Percentiles rank a stretch among this genome's conserved stretches.
Evolutionary conservation across 768 basidiomycete genomes (phyloP).

Genomic region (Suillus americanus): DNA sequence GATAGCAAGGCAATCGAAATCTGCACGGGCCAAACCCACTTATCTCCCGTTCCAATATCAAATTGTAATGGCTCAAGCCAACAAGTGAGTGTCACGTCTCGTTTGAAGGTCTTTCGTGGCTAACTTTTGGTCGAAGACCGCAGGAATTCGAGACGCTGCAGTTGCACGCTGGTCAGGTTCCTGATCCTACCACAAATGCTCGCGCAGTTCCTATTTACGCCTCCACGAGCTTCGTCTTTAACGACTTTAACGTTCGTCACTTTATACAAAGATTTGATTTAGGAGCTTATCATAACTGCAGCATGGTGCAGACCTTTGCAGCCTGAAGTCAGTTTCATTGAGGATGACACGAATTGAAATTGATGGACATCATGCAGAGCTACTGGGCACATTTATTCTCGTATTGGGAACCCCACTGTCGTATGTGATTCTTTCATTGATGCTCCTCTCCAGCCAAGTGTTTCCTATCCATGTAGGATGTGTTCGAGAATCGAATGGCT

Average conservation of each 20-base stretch:
- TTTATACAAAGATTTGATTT: neutral
- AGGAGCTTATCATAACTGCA: constrained; percentile 17
- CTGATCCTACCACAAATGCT: constrained; percentile 53
- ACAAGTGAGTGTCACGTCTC: constrained; percentile 15
- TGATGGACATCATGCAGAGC: constrained; percentile 24
- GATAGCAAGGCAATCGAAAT: neutral
- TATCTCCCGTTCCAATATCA: neutral
- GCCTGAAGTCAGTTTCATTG: constrained; percentile 31
- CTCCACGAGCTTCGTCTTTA: constrained; percentile 55
- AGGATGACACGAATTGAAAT: neutral
- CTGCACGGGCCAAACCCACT: neutral
- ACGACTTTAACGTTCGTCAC: constrained; percentile 44
- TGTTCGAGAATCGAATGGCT: constrained; percentile 65
- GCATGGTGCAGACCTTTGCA: constrained; percentile 58
- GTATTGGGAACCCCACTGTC: constrained; percentile 56
- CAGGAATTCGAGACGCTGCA: constrained; percentile 65
- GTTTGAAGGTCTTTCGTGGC: neutral
- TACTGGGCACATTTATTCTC: constrained; percentile 51
- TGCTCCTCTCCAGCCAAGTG: neutral
- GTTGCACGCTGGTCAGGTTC: constrained; percentile 58
- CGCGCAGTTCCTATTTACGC: constrained; percentile 67
- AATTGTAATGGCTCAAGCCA: constrained; percentile 19
- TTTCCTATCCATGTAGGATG: constrained; percentile 39
- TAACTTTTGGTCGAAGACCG: constrained; percentile 17
- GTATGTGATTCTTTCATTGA: constrained; percentile 32